Evolutionary conservation across 306 rosid genomes (phyloP).

Genomic region (Quercus variabilis): DNA sequence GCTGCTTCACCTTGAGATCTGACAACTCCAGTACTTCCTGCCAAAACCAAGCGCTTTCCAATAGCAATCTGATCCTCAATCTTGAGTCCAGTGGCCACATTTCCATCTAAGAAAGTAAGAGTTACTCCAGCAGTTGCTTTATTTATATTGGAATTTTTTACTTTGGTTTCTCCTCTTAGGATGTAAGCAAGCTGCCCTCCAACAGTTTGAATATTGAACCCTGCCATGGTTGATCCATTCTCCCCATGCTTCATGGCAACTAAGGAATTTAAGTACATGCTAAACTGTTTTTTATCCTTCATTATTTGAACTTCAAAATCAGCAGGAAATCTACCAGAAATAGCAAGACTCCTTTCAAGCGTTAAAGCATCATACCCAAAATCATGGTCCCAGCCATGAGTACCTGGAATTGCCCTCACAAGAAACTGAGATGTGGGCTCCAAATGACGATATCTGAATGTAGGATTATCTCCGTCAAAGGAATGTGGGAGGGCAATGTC

Average conservation of each 20-base stretch:
- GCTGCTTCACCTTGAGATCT: constrained; percentile 11
- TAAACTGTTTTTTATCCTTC: constrained; percentile 95
- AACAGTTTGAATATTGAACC: constrained; percentile 77
- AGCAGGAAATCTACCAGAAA: not conserved
- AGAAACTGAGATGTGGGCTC: not conserved
- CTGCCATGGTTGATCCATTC: constrained; percentile 79
- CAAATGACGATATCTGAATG: not conserved
- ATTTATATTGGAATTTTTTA: constrained; percentile 4
- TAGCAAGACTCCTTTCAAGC: not conserved
- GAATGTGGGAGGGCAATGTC: constrained; percentile 3
- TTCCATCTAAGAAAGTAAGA: constrained; percentile 4
- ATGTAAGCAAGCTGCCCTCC: constrained; percentile 25
- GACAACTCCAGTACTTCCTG: constrained; percentile 14
- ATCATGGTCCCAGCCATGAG: constrained; percentile 2
- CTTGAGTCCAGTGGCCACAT: constrained; percentile 11
- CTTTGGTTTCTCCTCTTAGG: constrained; percentile 17
- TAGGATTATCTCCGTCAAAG: constrained; percentile 4
- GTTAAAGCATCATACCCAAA: not conserved
- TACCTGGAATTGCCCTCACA: constrained; percentile 3
- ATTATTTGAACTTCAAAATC: constrained; percentile 44
- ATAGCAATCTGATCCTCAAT: constrained; percentile 23
- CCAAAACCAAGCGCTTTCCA: constrained; percentile 14
- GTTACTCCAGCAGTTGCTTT: not conserved
- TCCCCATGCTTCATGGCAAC: constrained; percentile 83
- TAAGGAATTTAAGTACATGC: constrained; percentile 84